A percentile compares a stretch with the other conserved stretches of the same genome.
Evolutionary conservation across 306 rosid genomes (phyloP).

Genomic region (Castanospermum australe): DNA sequence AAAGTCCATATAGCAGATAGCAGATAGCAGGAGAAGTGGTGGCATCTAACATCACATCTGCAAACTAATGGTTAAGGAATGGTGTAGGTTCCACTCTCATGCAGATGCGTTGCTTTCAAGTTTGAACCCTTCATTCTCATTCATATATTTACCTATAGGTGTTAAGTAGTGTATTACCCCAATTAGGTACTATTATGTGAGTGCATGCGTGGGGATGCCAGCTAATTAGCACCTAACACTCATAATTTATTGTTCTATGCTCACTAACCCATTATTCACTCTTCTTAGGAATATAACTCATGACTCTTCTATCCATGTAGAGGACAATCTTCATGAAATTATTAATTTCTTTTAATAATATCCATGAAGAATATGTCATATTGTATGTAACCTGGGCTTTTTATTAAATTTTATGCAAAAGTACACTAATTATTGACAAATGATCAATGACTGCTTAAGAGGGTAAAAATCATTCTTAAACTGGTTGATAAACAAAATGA

Average conservation of each 20-base stretch:
- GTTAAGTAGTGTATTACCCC: not conserved
- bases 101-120: conserved; percentile 16
- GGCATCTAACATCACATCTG: not conserved
- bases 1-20: not conserved
- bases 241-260: not conserved
- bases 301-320: not conserved
- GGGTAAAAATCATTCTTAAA: too few relatives aligned
- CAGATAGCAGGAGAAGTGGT: conserved; percentile 19
- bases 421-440: too few relatives aligned
- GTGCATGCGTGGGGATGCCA: not conserved
- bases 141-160: not conserved
- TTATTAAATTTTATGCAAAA: too few relatives aligned
- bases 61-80: not conserved
- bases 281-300: too few relatives aligned
- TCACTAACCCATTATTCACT: too few relatives aligned
- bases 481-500: too few relatives aligned
- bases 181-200: not conserved
- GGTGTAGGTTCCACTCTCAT: conserved; percentile 3
- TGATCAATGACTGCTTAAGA: too few relatives aligned
- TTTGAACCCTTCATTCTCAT: not conserved
- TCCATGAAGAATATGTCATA: too few relatives aligned
- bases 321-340: too few relatives aligned
- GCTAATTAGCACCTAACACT: not conserved
- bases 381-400: too few relatives aligned
- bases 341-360: too few relatives aligned